A percentile compares a stretch with the other conserved stretches of the same genome.
Conservation (phyloP, 345 rosid species). For the Bretschneidera sinensis region DNA sequence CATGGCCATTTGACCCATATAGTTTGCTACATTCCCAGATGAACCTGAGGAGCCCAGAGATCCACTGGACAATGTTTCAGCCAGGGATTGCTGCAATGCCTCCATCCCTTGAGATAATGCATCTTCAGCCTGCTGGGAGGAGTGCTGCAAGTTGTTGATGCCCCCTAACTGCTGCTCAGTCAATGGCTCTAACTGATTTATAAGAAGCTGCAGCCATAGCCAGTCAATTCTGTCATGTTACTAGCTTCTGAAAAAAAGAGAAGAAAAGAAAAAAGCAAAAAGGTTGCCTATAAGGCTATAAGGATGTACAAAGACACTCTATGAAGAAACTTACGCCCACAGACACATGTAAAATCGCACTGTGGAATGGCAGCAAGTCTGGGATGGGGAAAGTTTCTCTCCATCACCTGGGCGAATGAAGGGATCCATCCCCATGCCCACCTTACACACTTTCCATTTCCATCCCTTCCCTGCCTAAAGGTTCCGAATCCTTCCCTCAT, state of each 20-base stretch:
- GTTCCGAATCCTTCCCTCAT: no score
- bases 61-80: constrained; percentile 89
- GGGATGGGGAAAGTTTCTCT: no score
- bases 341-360: background rate
- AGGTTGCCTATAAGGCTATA: background rate
- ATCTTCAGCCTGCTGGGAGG: constrained; percentile 98
- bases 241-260: background rate
- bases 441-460: background rate
- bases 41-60: constrained; percentile 79
- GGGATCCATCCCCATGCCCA: background rate
- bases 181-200: constrained; percentile 88
- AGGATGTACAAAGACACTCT: background rate
- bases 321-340: background rate
- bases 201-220: constrained; percentile 61
- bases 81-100: constrained; percentile 86
- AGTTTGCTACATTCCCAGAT: constrained; percentile 84
- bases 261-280: constrained; percentile 1
- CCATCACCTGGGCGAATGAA: background rate
- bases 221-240: constrained; percentile 4
- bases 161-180: constrained; percentile 87
- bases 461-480: no score
- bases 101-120: constrained; percentile 99
- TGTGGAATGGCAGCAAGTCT: background rate
- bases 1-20: constrained; percentile 99
- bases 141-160: constrained; percentile 81